phyloP scores from a whole-genome alignment of 805 yeast genomes.

The Komagataella pseudopastoris region DNA sequence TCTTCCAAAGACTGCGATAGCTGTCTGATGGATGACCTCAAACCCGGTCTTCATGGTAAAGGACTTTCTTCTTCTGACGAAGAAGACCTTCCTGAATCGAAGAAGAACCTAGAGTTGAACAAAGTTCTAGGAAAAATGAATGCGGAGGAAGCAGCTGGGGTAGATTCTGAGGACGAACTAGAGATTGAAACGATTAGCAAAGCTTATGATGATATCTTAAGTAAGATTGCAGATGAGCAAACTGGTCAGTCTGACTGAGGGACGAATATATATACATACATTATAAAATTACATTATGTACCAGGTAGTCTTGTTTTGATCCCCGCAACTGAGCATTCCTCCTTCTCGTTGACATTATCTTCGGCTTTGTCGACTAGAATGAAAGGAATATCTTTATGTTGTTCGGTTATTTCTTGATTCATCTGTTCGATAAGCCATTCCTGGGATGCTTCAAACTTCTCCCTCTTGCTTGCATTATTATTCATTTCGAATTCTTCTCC shows the following conservation, averaged over 20 bases:
- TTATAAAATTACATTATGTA: neutral
- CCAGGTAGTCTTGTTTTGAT: neutral
- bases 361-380: neutral
- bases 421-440: neutral
- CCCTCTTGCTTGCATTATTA: neutral
- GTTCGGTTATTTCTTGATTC: neutral
- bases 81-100: neutral
- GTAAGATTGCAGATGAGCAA: neutral
- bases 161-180: neutral
- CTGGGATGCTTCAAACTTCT: neutral
- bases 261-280: neutral
- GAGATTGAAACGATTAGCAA: neutral
- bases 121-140: neutral
- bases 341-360: neutral
- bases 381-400: neutral
- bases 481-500: neutral
- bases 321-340: neutral
- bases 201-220: neutral
- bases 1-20: neutral
- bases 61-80: neutral
- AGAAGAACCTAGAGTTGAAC: neutral
- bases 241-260: neutral
- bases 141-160: neutral
- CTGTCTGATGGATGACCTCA: neutral
- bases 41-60: neutral